Evolutionary conservation across 768 basidiomycete genomes (phyloP), one percentile per base, ranked within the genome.

Genomic region (Lactarius akahatsu): DNA sequence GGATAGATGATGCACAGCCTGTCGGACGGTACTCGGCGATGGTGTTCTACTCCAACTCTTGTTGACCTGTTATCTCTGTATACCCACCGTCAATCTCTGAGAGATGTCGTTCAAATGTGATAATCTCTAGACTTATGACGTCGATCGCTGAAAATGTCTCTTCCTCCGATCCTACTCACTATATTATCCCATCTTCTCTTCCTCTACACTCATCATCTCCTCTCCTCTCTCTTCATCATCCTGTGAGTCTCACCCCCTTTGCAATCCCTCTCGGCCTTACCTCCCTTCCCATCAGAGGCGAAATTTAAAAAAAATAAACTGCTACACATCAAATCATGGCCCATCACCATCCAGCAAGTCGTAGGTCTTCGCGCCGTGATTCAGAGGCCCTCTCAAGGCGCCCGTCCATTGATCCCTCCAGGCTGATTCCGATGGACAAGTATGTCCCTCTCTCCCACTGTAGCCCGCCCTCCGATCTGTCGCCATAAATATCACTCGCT

Each of bases 391-490:
- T 80, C 45, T 90, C 88, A 32, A 82, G 90, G 68, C 82, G 88
- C 54, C 80, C 82, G 0, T 91, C 90, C 63, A 92, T 92, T 73
- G 91, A 92, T 75, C 91, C 91, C 62, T 84, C 84, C 71, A 83
- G 83, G 77, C 84, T 92, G 66, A 71, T 91, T 65, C 89, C 86
- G 41, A 92, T 92, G 88, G 86, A 90, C 82, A 91, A 86, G 91
- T 90, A 43, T 34, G 38, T 57, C 32, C 28, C 26, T 23, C 8
- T 36, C n/a, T 16, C n/a, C 8, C 10, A 26, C 34, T 20, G 26
- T 34, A 62, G n/a, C 64, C 52, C 13, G 41, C 38, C n/a, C 32
- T 57, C 54, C 38, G 26, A 54, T 66, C 38, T 67, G 50, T 61
- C 52, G 1, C 50, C 57, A 30, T 61, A 13, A 50, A 20, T 28